phyloP scores from a whole-genome alignment of 495 filamentous ascomycete species.

The Aspergillus panamensis region DNA sequence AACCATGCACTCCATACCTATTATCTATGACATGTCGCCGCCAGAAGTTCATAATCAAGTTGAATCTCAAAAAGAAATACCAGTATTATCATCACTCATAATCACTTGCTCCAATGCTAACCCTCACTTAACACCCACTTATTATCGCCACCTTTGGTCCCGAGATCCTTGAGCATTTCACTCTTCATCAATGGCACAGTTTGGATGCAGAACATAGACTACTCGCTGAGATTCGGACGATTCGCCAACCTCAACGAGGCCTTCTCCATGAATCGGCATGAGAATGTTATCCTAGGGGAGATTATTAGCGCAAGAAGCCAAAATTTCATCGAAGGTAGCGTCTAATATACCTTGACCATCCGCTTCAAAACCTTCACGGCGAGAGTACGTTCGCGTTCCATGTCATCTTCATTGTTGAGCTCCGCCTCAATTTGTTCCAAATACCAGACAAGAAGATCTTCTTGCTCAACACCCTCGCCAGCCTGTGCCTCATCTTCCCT shows the following conservation, averaged over 20 bases:
- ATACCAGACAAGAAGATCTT: constrained; percentile 86
- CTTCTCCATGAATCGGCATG: constrained; percentile 86
- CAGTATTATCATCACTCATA: constrained; percentile 18
- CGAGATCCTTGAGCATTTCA: constrained; percentile 19
- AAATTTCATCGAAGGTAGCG: not conserved
- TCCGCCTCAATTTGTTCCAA: constrained; percentile 89
- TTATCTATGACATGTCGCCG: constrained; percentile 14
- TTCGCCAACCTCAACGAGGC: constrained; percentile 58
- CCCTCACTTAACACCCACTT: not conserved
- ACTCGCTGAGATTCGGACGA: constrained; percentile 50
- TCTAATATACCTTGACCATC: constrained; percentile 82
- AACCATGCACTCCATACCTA: constrained; percentile 16
- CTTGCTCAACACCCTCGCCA: constrained; percentile 87
- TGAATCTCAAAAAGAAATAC: constrained; percentile 7
- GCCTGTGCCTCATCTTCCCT: constrained; percentile 67
- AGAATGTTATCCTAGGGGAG: constrained; percentile 75
- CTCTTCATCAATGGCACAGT: constrained; percentile 78
- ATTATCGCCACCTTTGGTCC: constrained; percentile 1
- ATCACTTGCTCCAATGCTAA: constrained; percentile 10
- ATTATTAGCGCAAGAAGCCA: constrained; percentile 15
- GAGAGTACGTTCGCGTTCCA: constrained; percentile 69
- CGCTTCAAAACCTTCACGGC: constrained; percentile 88
- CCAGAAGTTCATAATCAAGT: constrained; percentile 10
- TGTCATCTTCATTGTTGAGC: constrained; percentile 72
- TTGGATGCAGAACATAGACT: constrained; percentile 92